Conservation (phyloP, 306 rosid species). For the Pueraria montana region DNA sequence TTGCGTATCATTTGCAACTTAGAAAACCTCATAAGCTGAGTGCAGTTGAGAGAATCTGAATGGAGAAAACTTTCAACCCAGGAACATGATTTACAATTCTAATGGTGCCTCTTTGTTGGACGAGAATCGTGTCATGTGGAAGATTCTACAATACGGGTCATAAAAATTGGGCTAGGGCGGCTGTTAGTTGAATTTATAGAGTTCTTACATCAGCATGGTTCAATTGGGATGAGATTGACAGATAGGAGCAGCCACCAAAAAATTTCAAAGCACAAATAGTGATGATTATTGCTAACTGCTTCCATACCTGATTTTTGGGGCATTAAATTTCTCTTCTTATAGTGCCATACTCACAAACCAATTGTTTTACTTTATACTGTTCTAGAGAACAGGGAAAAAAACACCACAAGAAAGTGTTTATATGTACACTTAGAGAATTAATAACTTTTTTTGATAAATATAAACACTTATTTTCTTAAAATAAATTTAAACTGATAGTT, state of each 20-base stretch:
- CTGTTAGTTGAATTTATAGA: slow-evolving; percentile 46
- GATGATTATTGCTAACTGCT: slow-evolving; percentile 37
- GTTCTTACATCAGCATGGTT: slow-evolving; percentile 50
- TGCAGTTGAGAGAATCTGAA: slow-evolving; percentile 36
- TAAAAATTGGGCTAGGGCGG: slow-evolving; percentile 50
- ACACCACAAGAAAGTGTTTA: no score
- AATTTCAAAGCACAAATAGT: slow-evolving; percentile 20
- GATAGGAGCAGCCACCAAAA: slow-evolving; percentile 16
- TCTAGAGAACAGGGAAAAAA: not conserved
- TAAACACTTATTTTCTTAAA: not conserved
- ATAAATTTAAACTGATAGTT: not conserved
- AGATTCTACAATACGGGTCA: slow-evolving; percentile 35
- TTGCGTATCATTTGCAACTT: slow-evolving; percentile 41
- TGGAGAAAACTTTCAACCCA: slow-evolving; percentile 6
- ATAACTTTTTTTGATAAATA: not conserved
- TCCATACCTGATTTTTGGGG: slow-evolving; percentile 28
- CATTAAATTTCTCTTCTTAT: slow-evolving; percentile 3
- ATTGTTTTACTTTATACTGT: not conserved
- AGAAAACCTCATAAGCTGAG: not conserved
- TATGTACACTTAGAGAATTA: not conserved
- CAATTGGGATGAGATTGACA: slow-evolving; percentile 53
- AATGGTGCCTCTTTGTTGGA: not conserved
- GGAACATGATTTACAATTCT: slow-evolving; percentile 35
- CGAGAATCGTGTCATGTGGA: not conserved
- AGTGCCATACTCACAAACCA: not conserved